These are phyloP conservation scores for Piloderma croceum DNA, from an alignment of 768 basidiomycete genomes.

Conservation along the genomic window DNA sequence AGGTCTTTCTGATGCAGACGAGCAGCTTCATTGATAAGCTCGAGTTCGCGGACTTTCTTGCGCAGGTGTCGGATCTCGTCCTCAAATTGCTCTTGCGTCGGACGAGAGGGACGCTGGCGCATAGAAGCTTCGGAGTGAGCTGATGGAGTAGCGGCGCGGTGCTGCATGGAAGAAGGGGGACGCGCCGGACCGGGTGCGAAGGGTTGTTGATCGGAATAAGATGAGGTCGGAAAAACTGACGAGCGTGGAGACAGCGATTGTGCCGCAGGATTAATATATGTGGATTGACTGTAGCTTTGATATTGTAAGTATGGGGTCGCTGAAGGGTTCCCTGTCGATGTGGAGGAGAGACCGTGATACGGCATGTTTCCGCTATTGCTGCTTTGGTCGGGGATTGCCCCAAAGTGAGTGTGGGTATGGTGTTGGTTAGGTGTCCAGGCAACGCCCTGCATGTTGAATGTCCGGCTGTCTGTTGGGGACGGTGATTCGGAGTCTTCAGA, in stretches of 20 bases:
- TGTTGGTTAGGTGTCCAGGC: not conserved
- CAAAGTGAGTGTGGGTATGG: constrained; percentile 2
- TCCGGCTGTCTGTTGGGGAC: constrained; percentile 15
- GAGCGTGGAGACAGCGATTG: constrained; percentile 10
- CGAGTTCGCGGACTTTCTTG: constrained; percentile 56
- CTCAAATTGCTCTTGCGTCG: constrained; percentile 27
- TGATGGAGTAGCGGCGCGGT: constrained; percentile 20
- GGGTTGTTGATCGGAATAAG: no score
- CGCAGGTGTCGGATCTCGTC: constrained; percentile 53
- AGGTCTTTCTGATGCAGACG: constrained; percentile 44
- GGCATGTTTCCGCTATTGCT: not conserved
- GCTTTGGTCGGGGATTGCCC: not conserved
- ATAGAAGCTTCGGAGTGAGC: constrained; percentile 20
- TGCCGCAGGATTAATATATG: constrained; percentile 2
- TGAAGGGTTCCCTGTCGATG: not conserved
- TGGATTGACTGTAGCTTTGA: constrained; percentile 16
- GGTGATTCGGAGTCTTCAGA: constrained; percentile 24
- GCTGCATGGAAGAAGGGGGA: constrained; percentile 12
- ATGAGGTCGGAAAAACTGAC: no score
- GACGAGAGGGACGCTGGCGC: constrained; percentile 20
- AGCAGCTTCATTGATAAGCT: constrained; percentile 50
- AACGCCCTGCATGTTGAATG: constrained; percentile 1
- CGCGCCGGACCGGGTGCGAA: constrained; percentile 15
- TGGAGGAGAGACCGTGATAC: not conserved
- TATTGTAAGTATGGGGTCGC: constrained; percentile 11